A percentile compares a stretch with the other conserved stretches of the same genome.
phyloP scores from a whole-genome alignment of 805 yeast species.

The Candida adriatica region DNA sequence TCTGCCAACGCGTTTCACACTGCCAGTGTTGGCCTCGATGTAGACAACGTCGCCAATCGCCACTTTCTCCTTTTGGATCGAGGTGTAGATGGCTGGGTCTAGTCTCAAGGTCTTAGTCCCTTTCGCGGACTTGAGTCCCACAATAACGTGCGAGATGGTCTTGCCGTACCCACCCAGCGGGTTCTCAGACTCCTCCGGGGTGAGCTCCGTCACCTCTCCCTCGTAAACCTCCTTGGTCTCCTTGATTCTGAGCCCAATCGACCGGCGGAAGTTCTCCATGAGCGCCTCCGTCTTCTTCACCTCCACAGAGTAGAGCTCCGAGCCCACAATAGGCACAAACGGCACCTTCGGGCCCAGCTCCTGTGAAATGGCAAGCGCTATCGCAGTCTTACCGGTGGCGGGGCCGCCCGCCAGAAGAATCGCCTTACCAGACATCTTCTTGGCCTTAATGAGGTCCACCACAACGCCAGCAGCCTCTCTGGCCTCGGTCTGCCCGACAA shows the following conservation, averaged over 20 bases:
- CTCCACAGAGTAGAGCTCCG: constrained; percentile 92
- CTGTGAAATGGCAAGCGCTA: constrained; percentile 93
- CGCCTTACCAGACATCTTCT: constrained; percentile 94
- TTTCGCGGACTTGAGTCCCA: constrained; percentile 87
- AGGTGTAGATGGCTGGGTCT: constrained; percentile 89
- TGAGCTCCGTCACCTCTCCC: constrained; percentile 94
- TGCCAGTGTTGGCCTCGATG: constrained; percentile 95
- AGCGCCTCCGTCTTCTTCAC: constrained; percentile 93
- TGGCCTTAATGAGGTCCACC: constrained; percentile 87
- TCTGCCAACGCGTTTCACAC: constrained; percentile 94
- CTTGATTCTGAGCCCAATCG: constrained; percentile 92
- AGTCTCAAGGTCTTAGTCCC: constrained; percentile 85
- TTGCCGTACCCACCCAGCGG: constrained; percentile 98
- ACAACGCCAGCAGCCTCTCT: constrained; percentile 93
- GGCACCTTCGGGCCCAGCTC: constrained; percentile 97
- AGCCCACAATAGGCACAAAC: constrained; percentile 94
- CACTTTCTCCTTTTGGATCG: constrained; percentile 91
- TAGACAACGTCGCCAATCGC: constrained; percentile 95
- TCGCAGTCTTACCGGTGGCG: constrained; percentile 96
- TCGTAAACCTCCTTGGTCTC: constrained; percentile 97
- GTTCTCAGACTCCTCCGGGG: constrained; percentile 94
- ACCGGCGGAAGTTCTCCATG: constrained; percentile 94
- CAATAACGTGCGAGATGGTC: constrained; percentile 88
- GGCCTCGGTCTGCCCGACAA: constrained; percentile 64
- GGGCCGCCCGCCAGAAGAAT: constrained; percentile 95